A percentile compares a stretch with the other conserved stretches of the same genome.
Conservation (phyloP, 2,329 filamentous ascomycete genomes). For the Acarospora socialis region DNA sequence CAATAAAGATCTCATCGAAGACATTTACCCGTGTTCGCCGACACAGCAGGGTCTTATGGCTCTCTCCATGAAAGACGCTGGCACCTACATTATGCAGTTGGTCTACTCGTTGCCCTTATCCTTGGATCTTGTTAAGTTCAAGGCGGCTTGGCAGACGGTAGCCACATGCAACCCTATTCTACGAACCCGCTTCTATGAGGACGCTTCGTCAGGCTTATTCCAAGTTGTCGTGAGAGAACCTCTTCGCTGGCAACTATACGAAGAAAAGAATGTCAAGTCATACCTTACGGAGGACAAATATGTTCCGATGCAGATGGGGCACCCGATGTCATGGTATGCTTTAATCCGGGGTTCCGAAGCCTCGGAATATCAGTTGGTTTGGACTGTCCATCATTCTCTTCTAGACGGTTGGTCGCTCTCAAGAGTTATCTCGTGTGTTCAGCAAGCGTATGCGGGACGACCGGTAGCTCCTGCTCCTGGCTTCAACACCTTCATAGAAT, state of each 20-base stretch:
- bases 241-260: too few species aligned
- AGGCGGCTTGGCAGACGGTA: slow-evolving; percentile 10
- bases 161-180: slow-evolving; percentile 11
- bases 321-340: too few species aligned
- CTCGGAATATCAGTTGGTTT: too few species aligned
- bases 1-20: slow-evolving; percentile 21
- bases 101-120: slow-evolving; percentile 4
- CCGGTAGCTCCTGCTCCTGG: too few species aligned
- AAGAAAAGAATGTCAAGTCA: too few species aligned
- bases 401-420: slow-evolving; percentile 25
- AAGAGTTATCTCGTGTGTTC: too few species aligned
- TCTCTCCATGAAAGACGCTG: slow-evolving; percentile 7
- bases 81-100: slow-evolving; percentile 9
- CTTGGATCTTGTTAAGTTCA: slow-evolving; percentile 2
- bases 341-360: too few species aligned
- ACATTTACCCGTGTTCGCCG: slow-evolving; percentile 16
- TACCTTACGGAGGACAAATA: slow-evolving; percentile 1
- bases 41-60: slow-evolving; percentile 13
- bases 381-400: slow-evolving; percentile 24
- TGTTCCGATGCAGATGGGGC: too few species aligned
- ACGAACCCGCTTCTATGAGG: slow-evolving; percentile 11
- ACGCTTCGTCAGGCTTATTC: not conserved
- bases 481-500: slow-evolving; percentile 21
- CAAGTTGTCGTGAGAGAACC: too few species aligned
- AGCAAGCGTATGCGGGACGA: too few species aligned